Evolutionary conservation across 768 basidiomycete species (phyloP), one percentile per base, ranked within the genome.

Genomic region (Lentinula detonsa): DNA sequence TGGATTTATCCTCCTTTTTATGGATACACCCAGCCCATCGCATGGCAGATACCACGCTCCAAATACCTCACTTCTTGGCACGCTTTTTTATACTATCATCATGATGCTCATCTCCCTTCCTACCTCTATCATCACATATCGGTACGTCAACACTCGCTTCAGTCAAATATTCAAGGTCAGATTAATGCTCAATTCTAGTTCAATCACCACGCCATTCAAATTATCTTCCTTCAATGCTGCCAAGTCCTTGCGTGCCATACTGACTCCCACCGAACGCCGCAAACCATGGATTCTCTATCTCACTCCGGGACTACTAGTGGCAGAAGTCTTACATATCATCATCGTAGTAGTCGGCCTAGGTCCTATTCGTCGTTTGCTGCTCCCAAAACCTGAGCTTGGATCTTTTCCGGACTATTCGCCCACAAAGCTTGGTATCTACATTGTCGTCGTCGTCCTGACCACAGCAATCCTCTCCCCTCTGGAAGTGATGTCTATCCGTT

Each of bases 131-230:
- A 72, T 95, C 53, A 88, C 90, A 1, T 89, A 90, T 69, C 79
- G 91, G 91, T 90, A 71, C 49, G 82, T 63, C 8, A 13, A 9
- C 28, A 15, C 35, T 46, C 15, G 16, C 35, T 10, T 49, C 6
- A 16, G 9, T 13, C 37, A 4, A 23, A n/a, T 31, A 45, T 31
- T 34, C 11, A 3, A 4, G 16, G 28, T 56, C 15, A 31, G 35
- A 18, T 46, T 63, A 18, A 35, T 13, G 18, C 9, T 9, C 16
- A 52, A 34, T 56, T 56, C 21, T 64, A 94, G 92, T 45, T 81
- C 93, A 2, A 88, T 94, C 63, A 92, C 89, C 1, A 94, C 93
- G 1, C 92, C 92, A 0, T 84, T 90, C 72, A 85, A 81, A 68
- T 76, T 95, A 37, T 81, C 87, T 2, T 91, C 82, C 67, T 79